Evolutionary conservation across 2,329 filamentous ascomycete genomes (phyloP), one percentile per base, ranked within the genome.

Genomic region (Colletotrichum australisinense): DNA sequence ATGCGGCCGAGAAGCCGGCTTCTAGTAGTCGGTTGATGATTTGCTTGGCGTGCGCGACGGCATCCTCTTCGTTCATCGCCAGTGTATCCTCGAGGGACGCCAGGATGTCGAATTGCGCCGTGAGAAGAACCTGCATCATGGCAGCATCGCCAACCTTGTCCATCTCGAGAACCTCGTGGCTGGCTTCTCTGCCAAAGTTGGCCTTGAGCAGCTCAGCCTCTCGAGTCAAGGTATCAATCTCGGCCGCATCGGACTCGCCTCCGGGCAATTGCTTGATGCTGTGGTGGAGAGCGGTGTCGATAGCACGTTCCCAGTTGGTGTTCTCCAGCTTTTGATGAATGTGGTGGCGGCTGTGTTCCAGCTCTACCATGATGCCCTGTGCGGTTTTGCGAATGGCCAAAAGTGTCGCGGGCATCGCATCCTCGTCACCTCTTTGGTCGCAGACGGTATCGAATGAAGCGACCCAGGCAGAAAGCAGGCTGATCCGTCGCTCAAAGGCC

Each of bases 31-130:
- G 93, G 72, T 90, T 89, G 63, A 99, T 91, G 59, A 95, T 92
- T 26, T 87, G 88, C 80, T 93, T 95, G 30, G 95, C 97, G 69
- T 94, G 92, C 19, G 92, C 87, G 2, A 98, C 89, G 1, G 96
- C 97, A 74, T 97, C 93, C 42, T 93, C 91, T 80, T 97, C 94
- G 71, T 89, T 93, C 92, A 98, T 95, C 46, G 90, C 87, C 77
- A 96, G 90, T 28, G 97, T 94, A 76, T 94, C 93, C 67, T 93
- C 91, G 67, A 99, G 89, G 0, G 95, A 94, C 5, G 94, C 88
- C 74, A 98, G 90, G 2, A 95, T 96, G 78, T 98, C 95, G 77
- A 99, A 97, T 78, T 98, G 96, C 14, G 96, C 94, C 66, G 93
- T 93, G 12, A 98, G 89, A 67, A 99, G 88, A 63, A 94, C 90